Evolutionary conservation across 176 grass and related monocot species (phyloP), one percentile per base, ranked within the genome.

Genomic region (Eragrostis nindensis): DNA sequence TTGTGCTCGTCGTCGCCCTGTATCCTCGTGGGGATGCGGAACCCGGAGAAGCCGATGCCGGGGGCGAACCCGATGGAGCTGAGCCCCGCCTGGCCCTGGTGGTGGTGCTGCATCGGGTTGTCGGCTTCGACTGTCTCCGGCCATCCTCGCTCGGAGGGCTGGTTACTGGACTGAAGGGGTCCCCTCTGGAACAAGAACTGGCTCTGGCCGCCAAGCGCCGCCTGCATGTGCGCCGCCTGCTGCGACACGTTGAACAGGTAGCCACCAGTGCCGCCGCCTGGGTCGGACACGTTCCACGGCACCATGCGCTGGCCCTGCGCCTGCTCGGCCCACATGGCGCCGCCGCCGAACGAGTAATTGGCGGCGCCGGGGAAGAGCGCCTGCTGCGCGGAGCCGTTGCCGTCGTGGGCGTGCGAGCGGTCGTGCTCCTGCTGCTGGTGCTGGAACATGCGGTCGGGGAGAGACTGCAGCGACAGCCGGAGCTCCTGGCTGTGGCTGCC

Each of bases 151-250:
- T 92, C 85, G 84, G 87, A 90, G 84, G 92, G 89, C 87, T 90
- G 87, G 90, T 92, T 94, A 98, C 92, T 98, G 95, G 95, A 98
- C 95, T 98, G 95, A 98, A 98, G 95, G 95, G 95, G 87, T 89
- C 88, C 95, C 95, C 92, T 94, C 92, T 89, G 92, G 84, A 91
- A 81, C 62, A 90, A 97, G 85, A 94, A 84, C 86, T 91, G 95
- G 90, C 74, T 80, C 43, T 88, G 90, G 59, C 80, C 86, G 54
- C 83, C 81, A 13, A 92, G 71, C 71, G 91, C 87, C 43, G 89
- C 73, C 68, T 94, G 91, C 94, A 89, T 91, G 81, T 90, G 78
- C 71, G 70, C 79, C 19, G 87, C 83, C 80, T 89, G 95, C 84
- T 82, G 87, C 45, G 92, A 87, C 86, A 87, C 82, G 82, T 83